phyloP scores from a whole-genome alignment of 805 yeast species.

The Clavispora carvajalis region DNA sequence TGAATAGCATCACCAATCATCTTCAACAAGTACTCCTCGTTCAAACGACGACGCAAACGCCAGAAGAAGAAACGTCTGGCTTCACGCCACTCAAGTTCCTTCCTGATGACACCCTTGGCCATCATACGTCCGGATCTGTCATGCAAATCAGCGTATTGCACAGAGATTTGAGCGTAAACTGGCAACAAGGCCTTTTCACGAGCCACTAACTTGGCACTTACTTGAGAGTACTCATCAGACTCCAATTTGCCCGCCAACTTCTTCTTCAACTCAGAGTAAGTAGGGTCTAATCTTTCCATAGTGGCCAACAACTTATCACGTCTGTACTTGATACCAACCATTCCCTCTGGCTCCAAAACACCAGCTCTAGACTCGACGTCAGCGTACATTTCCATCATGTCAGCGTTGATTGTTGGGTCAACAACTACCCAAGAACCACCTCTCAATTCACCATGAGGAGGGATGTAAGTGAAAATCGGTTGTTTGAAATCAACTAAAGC shows the following conservation, averaged over 20 bases:
- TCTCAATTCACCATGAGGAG: slow-evolving; percentile 97
- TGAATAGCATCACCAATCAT: slow-evolving; percentile 60
- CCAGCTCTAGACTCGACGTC: slow-evolving; percentile 95
- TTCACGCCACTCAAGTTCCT: slow-evolving; percentile 78
- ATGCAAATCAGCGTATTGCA: slow-evolving; percentile 96
- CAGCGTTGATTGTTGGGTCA: slow-evolving; percentile 94
- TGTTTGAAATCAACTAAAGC: slow-evolving; percentile 94
- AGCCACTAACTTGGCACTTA: slow-evolving; percentile 61
- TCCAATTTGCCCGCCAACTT: slow-evolving; percentile 49
- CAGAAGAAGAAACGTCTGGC: slow-evolving; percentile 98
- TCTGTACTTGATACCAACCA: slow-evolving; percentile 97
- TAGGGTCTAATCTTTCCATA: slow-evolving; percentile 82
- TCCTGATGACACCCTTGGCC: slow-evolving; percentile 86
- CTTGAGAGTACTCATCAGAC: slow-evolving; percentile 60
- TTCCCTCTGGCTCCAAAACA: slow-evolving; percentile 97
- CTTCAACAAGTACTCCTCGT: slow-evolving; percentile 82
- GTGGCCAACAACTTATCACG: slow-evolving; percentile 87
- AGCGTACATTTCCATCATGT: slow-evolving; percentile 99
- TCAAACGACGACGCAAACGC: slow-evolving; percentile 93
- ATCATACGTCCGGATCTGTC: slow-evolving; percentile 97
- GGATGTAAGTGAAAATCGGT: slow-evolving; percentile 94
- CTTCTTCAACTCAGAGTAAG: slow-evolving; percentile 62
- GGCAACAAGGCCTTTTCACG: slow-evolving; percentile 83
- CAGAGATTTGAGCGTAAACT: slow-evolving; percentile 84
- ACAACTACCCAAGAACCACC: slow-evolving; percentile 99